Conservation (phyloP, 352 stramenopile species). For the Bremia lactucae region DNA sequence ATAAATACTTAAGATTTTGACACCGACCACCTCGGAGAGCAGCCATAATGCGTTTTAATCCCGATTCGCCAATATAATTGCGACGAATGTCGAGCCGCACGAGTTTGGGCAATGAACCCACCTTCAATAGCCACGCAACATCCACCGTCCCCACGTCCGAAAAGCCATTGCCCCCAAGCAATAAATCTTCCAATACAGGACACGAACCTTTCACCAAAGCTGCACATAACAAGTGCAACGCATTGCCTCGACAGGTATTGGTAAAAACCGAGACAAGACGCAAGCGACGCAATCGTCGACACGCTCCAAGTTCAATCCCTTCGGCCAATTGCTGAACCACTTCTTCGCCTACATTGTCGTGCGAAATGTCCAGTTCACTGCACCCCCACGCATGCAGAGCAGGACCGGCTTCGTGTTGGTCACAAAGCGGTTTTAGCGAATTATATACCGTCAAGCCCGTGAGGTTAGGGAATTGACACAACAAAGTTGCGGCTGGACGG, state of each 20-base stretch:
- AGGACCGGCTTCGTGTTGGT: conserved; percentile 36
- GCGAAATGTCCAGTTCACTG: conserved; percentile 66
- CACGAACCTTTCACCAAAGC: conserved; percentile 60
- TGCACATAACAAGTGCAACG: conserved; percentile 48
- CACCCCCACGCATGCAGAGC: conserved; percentile 70
- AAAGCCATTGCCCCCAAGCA: conserved; percentile 67
- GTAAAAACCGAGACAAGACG: conserved; percentile 70
- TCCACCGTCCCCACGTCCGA: conserved; percentile 65
- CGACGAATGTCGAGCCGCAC: conserved; percentile 59
- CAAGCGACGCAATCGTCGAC: conserved; percentile 40
- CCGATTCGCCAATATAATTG: conserved; percentile 76
- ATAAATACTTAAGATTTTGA: conserved; percentile 68
- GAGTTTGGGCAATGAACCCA: conserved; percentile 54
- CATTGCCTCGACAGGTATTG: conserved; percentile 67
- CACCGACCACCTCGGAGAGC: conserved; percentile 37
- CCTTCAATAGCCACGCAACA: conserved; percentile 57
- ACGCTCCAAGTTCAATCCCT: conserved; percentile 50
- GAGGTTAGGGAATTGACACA: conserved; percentile 52
- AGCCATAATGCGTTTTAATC: conserved; percentile 61
- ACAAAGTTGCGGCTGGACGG: conserved; percentile 22
- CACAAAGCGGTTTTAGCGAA: conserved; percentile 37
- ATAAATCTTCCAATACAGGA: conserved; percentile 47
- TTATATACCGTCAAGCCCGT: conserved; percentile 47
- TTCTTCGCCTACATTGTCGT: conserved; percentile 60
- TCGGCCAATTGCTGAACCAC: conserved; percentile 57